Percentiles rank a stretch among this genome's conserved stretches.
phyloP scores from a whole-genome alignment of 2,329 filamentous ascomycete genomes.

The Ascochyta lentis region DNA sequence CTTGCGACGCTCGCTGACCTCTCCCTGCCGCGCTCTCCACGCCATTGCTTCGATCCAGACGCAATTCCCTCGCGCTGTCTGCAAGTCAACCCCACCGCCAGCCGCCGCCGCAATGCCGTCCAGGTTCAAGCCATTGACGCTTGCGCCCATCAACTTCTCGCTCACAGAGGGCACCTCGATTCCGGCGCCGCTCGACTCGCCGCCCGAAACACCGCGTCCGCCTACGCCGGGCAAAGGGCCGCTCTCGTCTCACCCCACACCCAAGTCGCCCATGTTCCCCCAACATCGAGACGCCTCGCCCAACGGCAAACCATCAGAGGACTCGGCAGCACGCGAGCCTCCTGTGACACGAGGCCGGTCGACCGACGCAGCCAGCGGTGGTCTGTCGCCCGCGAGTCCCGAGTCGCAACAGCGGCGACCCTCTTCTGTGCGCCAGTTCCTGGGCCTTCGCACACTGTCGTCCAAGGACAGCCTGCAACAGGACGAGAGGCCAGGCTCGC shows the following conservation, averaged over 20 bases:
- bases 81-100: neutral
- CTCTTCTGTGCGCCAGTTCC: slow-evolving; percentile 50
- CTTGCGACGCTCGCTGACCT: slow-evolving; percentile 21
- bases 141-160: slow-evolving; percentile 51
- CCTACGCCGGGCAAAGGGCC: slow-evolving; percentile 49
- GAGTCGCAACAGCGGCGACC: slow-evolving; percentile 33
- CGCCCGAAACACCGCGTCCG: slow-evolving; percentile 47
- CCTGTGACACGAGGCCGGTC: slow-evolving; percentile 30
- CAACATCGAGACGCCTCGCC: slow-evolving; percentile 25
- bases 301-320: slow-evolving; percentile 26
- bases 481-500: slow-evolving; percentile 46
- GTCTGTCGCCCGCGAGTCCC: slow-evolving; percentile 43
- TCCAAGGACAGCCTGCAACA: slow-evolving; percentile 45
- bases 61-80: slow-evolving; percentile 17
- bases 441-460: slow-evolving; percentile 47
- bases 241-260: slow-evolving; percentile 52
- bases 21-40: slow-evolving; percentile 23
- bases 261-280: slow-evolving; percentile 38
- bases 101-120: slow-evolving; percentile 31
- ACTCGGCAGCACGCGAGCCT: slow-evolving; percentile 3
- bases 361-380: slow-evolving; percentile 39
- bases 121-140: slow-evolving; percentile 47
- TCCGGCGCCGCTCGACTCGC: slow-evolving; percentile 50
- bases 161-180: slow-evolving; percentile 52
- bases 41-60: slow-evolving; percentile 23